Evolutionary conservation across 2,329 filamentous ascomycete species (phyloP).

Genomic region (Clarireedia monteithiana): DNA sequence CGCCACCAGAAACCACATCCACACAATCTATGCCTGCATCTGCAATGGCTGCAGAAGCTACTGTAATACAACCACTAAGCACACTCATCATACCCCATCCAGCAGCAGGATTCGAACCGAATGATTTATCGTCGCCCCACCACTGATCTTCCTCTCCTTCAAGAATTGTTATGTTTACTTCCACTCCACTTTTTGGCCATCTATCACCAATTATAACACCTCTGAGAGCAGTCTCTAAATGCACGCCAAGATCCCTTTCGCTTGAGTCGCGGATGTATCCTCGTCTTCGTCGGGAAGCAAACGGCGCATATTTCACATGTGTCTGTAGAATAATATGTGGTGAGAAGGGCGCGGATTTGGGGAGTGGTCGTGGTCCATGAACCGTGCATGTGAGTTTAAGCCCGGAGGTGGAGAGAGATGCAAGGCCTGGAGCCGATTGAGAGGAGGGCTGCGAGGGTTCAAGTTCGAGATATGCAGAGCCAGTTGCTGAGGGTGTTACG

Average conservation of each 20-base stretch:
- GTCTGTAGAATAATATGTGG: slow-evolving; percentile 87
- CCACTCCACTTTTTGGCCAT: slow-evolving; percentile 98
- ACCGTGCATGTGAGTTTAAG: slow-evolving; percentile 91
- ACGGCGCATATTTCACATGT: slow-evolving; percentile 94
- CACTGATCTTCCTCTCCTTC: slow-evolving; percentile 82
- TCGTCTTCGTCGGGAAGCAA: slow-evolving; percentile 73
- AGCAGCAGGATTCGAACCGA: slow-evolving; percentile 46
- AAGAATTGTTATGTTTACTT: slow-evolving; percentile 85
- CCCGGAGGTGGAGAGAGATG: slow-evolving; percentile 41
- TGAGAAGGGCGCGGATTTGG: slow-evolving; percentile 83
- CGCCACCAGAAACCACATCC: slow-evolving; percentile 80
- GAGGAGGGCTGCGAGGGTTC: slow-evolving; percentile 39
- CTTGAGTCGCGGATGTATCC: slow-evolving; percentile 80
- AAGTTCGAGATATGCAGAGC: slow-evolving; percentile 78
- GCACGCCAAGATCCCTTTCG: slow-evolving; percentile 83
- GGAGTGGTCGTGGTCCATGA: slow-evolving; percentile 85
- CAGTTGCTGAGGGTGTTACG: slow-evolving; percentile 85
- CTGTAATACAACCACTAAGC: slow-evolving; percentile 84
- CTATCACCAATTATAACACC: slow-evolving; percentile 87
- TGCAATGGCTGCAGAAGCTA: slow-evolving; percentile 83
- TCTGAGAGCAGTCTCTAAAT: slow-evolving; percentile 82
- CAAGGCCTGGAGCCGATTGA: slow-evolving; percentile 41
- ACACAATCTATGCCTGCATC: slow-evolving; percentile 96
- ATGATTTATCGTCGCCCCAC: slow-evolving; percentile 48
- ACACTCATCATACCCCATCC: slow-evolving; percentile 90